These are phyloP conservation scores for Leccinum variicolor DNA, from an alignment of 768 basidiomycete genomes.

Conservation along the genomic window DNA sequence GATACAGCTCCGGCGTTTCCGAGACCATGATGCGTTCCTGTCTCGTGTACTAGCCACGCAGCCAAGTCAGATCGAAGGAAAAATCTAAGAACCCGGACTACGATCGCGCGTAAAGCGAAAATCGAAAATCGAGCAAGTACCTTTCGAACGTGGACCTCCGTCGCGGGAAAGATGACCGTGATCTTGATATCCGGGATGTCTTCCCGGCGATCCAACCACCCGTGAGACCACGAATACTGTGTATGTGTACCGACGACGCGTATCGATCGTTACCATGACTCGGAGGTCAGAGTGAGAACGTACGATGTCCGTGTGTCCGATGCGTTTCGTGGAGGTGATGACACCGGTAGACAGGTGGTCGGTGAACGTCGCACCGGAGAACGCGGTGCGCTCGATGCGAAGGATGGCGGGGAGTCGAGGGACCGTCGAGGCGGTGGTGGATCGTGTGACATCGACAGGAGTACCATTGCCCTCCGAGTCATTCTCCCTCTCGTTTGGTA, in stretches of 20 bases:
- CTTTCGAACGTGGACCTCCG: constrained; percentile 86
- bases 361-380: constrained; percentile 40
- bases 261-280: not conserved
- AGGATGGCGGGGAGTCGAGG: constrained; percentile 55
- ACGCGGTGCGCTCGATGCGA: constrained; percentile 73
- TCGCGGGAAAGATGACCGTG: constrained; percentile 84
- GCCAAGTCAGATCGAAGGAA: not conserved
- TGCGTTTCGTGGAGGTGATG: constrained; percentile 43
- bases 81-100: not conserved
- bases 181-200: constrained; percentile 71
- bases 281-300: constrained; percentile 14
- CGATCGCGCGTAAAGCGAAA: not conserved
- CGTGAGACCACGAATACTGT: constrained; percentile 82
- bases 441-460: not conserved
- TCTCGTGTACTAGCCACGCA: constrained; percentile 56
- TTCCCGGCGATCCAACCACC: constrained; percentile 49
- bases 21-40: constrained; percentile 71
- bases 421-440: not conserved
- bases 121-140: not conserved
- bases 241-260: not conserved
- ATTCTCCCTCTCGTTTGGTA: not conserved
- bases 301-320: constrained; percentile 69
- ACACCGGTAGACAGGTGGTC: constrained; percentile 35
- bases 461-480: not conserved
- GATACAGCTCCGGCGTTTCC: constrained; percentile 82